Base-by-base conservation (phyloP, 805 yeast genomes). In the Cyberlindnera japonica region DNA sequence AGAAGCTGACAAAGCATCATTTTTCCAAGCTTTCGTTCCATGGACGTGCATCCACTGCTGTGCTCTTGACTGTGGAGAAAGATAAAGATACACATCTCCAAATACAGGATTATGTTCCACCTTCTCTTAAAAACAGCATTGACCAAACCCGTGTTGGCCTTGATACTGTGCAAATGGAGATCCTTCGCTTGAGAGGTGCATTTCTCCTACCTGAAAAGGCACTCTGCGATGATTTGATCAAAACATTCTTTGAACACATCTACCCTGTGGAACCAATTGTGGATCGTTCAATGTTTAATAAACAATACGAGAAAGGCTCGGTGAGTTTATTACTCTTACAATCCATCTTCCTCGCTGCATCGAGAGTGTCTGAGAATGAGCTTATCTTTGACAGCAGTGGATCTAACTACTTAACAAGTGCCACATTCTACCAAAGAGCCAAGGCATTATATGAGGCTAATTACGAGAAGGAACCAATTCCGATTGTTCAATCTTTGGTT, bases 181-280 rank as follows among this genome's bases (percentile, higher is more conserved):
- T 81, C 31, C 64, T 85, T 45, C 72, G 77, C 50, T 52, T 78
- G 41, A 66, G 79, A 41, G 91, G 90, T 6, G 87, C 90, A 6
- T 85, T 85, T 53, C 62, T 75, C 36, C 59, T 86, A 16, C 95
- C 95, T 1, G 69, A 74, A 4, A 61, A 69, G 30, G 77, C 72
- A 11, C 64, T 82, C 13, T 73, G 81, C 41, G 74, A 73, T 48
- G 83, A 77, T 49, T 67, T 82, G 42, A 71, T 86, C 25, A 69
- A 78, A 33, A 60, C 72, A 35, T 86, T 74, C 61, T 86, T 86
- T 51, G 74, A 69, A 32, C 70, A 71, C 44, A 71, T 82, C 18
- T 87, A 84, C 50, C 88, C 89, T 1, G 59, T 74, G 28, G 71
- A 78, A 58, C 95, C 95, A 4, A 72, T 84, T 19, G 61, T 86